phyloP scores from a whole-genome alignment of 495 filamentous ascomycete genomes.

The Penicillium alfredii region DNA sequence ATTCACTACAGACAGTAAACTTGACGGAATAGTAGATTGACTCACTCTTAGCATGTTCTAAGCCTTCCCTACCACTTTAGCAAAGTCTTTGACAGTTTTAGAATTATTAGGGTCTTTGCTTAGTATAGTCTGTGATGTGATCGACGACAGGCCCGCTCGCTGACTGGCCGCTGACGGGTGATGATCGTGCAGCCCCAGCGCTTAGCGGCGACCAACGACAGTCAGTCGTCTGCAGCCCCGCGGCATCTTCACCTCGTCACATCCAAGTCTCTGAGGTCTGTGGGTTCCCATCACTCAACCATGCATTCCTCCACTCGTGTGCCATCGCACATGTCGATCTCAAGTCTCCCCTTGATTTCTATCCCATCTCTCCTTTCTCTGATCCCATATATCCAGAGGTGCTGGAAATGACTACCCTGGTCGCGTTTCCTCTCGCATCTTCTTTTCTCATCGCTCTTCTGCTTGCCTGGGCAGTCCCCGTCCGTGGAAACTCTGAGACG shows the following conservation, averaged over 20 bases:
- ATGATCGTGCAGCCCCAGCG: conserved; percentile 26
- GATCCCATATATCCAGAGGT: conserved; percentile 11
- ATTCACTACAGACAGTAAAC: no score
- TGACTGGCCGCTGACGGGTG: conserved; percentile 23
- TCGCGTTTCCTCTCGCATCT: conserved; percentile 8
- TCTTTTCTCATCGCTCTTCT: conserved; percentile 9
- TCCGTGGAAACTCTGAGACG: conserved; percentile 5
- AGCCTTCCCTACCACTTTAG: no score
- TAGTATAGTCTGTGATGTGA: no score
- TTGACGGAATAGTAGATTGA: no score
- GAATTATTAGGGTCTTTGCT: no score
- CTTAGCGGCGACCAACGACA: conserved; percentile 33
- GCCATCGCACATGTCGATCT: conserved; percentile 28
- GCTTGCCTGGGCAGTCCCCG: conserved; percentile 6
- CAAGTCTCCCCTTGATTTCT: conserved; percentile 15
- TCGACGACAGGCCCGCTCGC: conserved; percentile 4
- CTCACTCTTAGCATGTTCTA: no score
- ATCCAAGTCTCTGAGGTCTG: no score
- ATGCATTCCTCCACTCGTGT: conserved; percentile 14
- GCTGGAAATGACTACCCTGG: conserved; percentile 17
- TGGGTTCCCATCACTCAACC: conserved; percentile 19
- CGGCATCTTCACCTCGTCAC: conserved; percentile 28
- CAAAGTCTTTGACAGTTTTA: no score
- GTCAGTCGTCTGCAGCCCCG: conserved; percentile 13
- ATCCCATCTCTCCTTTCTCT: conserved; percentile 8